Evolutionary conservation across 306 rosid species (phyloP).

Genomic region (Fragaria vesca): DNA sequence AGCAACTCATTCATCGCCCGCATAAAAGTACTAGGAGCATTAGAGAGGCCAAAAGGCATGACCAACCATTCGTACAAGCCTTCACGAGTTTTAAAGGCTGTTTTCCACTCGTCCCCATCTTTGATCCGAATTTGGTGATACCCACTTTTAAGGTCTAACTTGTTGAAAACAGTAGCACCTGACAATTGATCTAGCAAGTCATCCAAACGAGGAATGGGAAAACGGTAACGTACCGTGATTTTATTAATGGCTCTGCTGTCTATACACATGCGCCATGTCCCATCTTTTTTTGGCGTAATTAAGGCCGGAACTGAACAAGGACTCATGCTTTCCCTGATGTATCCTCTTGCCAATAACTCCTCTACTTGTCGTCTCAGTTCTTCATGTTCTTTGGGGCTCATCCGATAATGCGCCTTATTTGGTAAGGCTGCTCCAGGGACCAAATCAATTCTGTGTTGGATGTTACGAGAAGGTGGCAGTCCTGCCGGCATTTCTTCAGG

Average conservation of each 20-base stretch:
- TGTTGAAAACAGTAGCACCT: neutral
- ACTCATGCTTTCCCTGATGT: slow-evolving; percentile 10
- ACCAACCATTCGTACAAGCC: no score
- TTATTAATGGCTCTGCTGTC: slow-evolving; percentile 4
- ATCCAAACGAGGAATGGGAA: neutral
- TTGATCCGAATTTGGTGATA: neutral
- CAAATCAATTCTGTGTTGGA: slow-evolving; percentile 8
- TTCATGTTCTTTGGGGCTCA: neutral
- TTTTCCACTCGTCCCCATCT: slow-evolving; percentile 2
- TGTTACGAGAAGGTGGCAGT: neutral
- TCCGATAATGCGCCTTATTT: neutral
- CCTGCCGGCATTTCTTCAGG: no score
- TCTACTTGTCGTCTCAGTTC: neutral
- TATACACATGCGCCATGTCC: neutral
- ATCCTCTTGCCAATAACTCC: neutral
- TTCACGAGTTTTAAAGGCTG: neutral
- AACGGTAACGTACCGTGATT: no score
- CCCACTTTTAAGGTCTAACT: slow-evolving; percentile 8
- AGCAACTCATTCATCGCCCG: neutral
- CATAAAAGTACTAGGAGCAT: slow-evolving; percentile 11
- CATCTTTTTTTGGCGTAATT: neutral
- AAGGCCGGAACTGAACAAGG: neutral
- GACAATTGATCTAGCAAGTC: slow-evolving; percentile 6
- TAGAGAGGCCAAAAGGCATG: slow-evolving; percentile 4
- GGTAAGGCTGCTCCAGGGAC: neutral